Evolutionary conservation across 306 rosid genomes (phyloP).

Genomic region (Argentina anserina): DNA sequence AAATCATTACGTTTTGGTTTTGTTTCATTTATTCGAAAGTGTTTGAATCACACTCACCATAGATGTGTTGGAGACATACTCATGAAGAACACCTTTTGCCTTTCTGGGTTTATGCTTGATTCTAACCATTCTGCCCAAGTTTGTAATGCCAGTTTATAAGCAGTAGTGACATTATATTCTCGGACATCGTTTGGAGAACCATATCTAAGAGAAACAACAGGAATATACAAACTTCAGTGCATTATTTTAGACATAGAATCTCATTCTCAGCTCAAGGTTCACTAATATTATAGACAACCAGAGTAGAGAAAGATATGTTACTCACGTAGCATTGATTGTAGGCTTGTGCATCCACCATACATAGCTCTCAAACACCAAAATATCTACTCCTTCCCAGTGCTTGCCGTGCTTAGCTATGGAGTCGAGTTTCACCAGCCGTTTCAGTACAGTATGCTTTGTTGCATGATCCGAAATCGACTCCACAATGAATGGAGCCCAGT

Average conservation of each 20-base stretch:
- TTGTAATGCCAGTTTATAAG: constrained; percentile 73
- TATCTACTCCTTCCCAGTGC: constrained; percentile 81
- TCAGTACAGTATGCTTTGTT: constrained; percentile 71
- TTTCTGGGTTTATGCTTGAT: constrained; percentile 49
- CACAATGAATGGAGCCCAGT: constrained; percentile 90
- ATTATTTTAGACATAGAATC: not conserved
- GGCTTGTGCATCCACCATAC: constrained; percentile 92
- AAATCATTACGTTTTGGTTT: not conserved
- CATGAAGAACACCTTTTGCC: constrained; percentile 75
- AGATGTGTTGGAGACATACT: constrained; percentile 93
- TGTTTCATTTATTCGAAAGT: not conserved
- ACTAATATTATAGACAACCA: not conserved
- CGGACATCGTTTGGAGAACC: constrained; percentile 52
- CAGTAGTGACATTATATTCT: constrained; percentile 76
- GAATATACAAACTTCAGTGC: not conserved
- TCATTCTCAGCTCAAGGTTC: not conserved
- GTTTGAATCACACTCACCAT: constrained; percentile 48
- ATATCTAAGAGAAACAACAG: constrained; percentile 34
- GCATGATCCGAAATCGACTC: constrained; percentile 92
- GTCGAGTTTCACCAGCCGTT: constrained; percentile 69
- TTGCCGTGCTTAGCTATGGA: constrained; percentile 73
- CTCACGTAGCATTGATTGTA: constrained; percentile 73
- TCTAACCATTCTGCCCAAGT: constrained; percentile 89
- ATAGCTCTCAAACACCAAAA: constrained; percentile 86
- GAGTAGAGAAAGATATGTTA: not conserved